Evolutionary conservation across 2,329 filamentous ascomycete species (phyloP).

Genomic region (Hymenoscyphus occultus): DNA sequence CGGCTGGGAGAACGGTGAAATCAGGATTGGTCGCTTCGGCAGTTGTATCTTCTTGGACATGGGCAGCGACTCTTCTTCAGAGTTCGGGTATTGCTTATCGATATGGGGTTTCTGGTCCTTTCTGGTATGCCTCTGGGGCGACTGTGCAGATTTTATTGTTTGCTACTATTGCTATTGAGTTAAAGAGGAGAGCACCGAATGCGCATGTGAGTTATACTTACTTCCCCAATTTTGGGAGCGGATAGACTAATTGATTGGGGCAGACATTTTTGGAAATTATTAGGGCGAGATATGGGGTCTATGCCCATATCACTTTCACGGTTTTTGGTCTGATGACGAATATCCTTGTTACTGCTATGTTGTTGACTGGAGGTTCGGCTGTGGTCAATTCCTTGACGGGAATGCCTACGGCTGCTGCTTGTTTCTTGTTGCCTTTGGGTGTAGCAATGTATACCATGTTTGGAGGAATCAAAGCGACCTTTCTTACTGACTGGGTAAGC

Average conservation of each 20-base stretch:
- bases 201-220: conserved; percentile 54
- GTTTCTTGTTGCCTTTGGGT: conserved; percentile 77
- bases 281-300: conserved; percentile 71
- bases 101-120: conserved; percentile 67
- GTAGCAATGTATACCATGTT: conserved; percentile 77
- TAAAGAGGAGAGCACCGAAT: conserved; percentile 84
- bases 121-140: conserved; percentile 67
- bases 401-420: conserved; percentile 75
- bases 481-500: conserved; percentile 56
- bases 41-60: conserved; percentile 92
- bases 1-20: conserved; percentile 83
- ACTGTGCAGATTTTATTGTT: conserved; percentile 88
- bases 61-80: conserved; percentile 81
- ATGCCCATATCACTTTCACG: conserved; percentile 75
- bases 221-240: background rate
- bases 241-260: background rate
- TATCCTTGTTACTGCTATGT: conserved; percentile 83
- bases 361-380: conserved; percentile 78
- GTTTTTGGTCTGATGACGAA: conserved; percentile 81
- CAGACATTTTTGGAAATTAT: conserved; percentile 76
- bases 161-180: conserved; percentile 83
- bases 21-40: conserved; percentile 83
- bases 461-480: conserved; percentile 81
- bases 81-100: conserved; percentile 78
- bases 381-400: conserved; percentile 71